phyloP scores from a whole-genome alignment of 306 rosid species.

The Lagenaria siceraria region DNA sequence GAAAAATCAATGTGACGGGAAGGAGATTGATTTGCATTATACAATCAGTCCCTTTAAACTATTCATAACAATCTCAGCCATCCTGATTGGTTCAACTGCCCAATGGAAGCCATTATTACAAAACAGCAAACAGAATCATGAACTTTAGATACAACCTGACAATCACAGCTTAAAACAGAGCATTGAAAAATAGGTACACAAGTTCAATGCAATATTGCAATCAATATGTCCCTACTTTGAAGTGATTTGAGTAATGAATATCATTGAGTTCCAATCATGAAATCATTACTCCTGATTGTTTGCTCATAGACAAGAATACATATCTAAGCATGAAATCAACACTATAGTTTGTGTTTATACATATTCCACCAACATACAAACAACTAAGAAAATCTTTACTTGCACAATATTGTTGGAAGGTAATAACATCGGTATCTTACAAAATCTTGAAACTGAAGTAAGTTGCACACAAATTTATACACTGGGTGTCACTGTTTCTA shows the following conservation, averaged over 20 bases:
- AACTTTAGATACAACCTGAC: background rate
- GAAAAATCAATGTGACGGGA: background rate
- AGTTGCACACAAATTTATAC: background rate
- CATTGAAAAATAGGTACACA: background rate
- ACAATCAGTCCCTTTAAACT: background rate
- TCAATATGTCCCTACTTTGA: background rate
- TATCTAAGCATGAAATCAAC: constrained; percentile 6
- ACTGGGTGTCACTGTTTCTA: background rate
- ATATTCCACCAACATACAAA: background rate
- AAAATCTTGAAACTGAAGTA: constrained; percentile 5
- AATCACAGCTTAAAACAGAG: background rate
- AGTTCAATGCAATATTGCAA: background rate
- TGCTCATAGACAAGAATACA: background rate
- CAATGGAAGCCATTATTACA: too few species aligned
- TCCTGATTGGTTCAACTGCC: background rate
- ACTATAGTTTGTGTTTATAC: background rate
- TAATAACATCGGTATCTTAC: constrained; percentile 1
- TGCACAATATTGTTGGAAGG: constrained; percentile 4
- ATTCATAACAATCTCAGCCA: background rate
- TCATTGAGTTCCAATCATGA: constrained; percentile 2
- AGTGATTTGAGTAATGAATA: background rate
- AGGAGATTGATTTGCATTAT: background rate
- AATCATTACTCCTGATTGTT: background rate
- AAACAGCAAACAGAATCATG: background rate
- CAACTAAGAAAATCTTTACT: background rate